A percentile compares a stretch with the other conserved stretches of the same genome.
Conservation (phyloP, 768 basidiomycete genomes). For the Filobasidium wieringae region DNA sequence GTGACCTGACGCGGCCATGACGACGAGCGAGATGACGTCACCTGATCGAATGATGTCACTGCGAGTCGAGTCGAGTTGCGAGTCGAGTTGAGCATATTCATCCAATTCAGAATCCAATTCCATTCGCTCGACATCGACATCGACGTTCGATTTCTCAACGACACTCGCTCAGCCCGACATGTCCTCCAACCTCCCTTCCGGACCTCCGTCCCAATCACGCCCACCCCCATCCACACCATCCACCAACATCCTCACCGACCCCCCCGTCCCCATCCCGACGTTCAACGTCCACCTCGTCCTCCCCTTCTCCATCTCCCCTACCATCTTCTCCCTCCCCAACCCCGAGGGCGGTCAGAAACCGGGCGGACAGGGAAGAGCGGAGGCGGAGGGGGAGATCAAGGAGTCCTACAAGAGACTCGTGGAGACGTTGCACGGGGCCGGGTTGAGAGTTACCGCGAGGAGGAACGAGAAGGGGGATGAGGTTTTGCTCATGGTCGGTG, state of each 20-base stretch:
- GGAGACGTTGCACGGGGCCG: slow-evolving; percentile 24
- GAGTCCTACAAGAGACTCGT: slow-evolving; percentile 29
- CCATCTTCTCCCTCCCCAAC: not conserved
- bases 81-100: too few species aligned
- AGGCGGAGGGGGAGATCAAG: slow-evolving; percentile 21
- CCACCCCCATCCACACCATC: not conserved
- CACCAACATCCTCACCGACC: not conserved
- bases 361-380: slow-evolving; percentile 12
- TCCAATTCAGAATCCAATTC: too few species aligned
- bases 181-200: not conserved
- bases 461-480: slow-evolving; percentile 22
- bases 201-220: not conserved
- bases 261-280: not conserved
- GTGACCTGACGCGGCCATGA: too few species aligned
- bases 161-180: too few species aligned
- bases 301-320: not conserved
- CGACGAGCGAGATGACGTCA: too few species aligned
- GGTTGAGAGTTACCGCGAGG: slow-evolving; percentile 28
- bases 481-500: slow-evolving; percentile 56
- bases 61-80: too few species aligned
- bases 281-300: not conserved
- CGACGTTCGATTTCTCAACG: too few species aligned
- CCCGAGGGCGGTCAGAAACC: not conserved
- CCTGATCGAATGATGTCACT: too few species aligned
- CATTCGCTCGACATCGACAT: too few species aligned